Conservation (phyloP, 495 filamentous ascomycete genomes). For the Delitschia confertaspora region DNA sequence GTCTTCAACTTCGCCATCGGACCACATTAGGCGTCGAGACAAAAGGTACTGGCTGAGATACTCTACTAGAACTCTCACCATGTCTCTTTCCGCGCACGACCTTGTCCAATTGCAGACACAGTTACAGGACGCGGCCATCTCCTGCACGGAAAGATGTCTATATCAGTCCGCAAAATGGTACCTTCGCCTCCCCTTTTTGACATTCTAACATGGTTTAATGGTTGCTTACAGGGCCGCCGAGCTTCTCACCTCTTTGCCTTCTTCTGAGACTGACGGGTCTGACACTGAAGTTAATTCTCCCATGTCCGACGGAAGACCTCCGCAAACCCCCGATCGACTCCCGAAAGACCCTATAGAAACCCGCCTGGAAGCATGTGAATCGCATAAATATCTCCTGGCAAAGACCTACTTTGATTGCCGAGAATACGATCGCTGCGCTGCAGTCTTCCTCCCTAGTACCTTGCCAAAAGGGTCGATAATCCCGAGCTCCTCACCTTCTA, state of each 20-base stretch:
- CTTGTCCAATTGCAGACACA: slow-evolving; percentile 46
- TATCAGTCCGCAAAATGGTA: slow-evolving; percentile 98
- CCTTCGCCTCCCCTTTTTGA: not conserved
- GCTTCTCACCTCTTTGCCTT: slow-evolving; percentile 70
- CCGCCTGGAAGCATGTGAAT: slow-evolving; percentile 67
- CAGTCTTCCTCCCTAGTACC: slow-evolving; percentile 73
- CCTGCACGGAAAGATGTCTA: slow-evolving; percentile 89
- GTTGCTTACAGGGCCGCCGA: slow-evolving; percentile 70
- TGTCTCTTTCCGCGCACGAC: slow-evolving; percentile 29
- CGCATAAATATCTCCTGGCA: slow-evolving; percentile 76
- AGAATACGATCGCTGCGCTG: slow-evolving; percentile 89
- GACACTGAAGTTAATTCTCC: slow-evolving; percentile 53
- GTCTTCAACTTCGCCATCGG: not conserved
- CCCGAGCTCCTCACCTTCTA: slow-evolving; percentile 38
- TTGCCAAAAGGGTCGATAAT: slow-evolving; percentile 52
- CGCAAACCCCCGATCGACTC: slow-evolving; percentile 13
- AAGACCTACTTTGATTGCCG: slow-evolving; percentile 94
- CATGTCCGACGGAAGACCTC: slow-evolving; percentile 43
- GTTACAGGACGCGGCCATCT: slow-evolving; percentile 74
- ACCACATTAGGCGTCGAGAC: too few relatives aligned
- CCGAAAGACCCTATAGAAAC: slow-evolving; percentile 58
- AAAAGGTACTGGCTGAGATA: too few relatives aligned
- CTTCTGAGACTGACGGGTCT: slow-evolving; percentile 34
- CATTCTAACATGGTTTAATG: slow-evolving; percentile 1
- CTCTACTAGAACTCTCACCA: slow-evolving; percentile 24